phyloP scores from a whole-genome alignment of 495 filamentous ascomycete genomes.

The Penicillium subrubescens region DNA sequence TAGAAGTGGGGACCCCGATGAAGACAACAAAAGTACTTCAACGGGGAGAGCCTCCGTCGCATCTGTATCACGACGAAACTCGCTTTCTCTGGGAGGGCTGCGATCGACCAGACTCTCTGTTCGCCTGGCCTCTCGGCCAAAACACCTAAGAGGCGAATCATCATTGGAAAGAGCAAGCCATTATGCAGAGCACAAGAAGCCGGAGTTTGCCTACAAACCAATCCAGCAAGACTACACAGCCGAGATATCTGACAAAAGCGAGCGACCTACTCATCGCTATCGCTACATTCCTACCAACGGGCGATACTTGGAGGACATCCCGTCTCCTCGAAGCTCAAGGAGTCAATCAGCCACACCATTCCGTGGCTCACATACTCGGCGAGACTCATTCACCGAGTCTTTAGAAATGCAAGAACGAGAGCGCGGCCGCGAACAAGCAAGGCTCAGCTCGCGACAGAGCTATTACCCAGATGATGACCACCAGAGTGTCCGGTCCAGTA shows the following conservation, averaged over 20 bases:
- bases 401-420: not conserved
- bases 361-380: constrained; percentile 7
- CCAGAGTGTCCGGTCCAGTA: constrained; percentile 10
- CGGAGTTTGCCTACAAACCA: constrained; percentile 41
- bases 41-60: not conserved
- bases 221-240: constrained; percentile 37
- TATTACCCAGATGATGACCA: constrained; percentile 18
- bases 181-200: constrained; percentile 14
- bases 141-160: constrained; percentile 12
- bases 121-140: constrained; percentile 33
- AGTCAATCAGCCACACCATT: constrained; percentile 26
- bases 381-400: constrained; percentile 18
- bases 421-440: constrained; percentile 4
- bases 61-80: constrained; percentile 24
- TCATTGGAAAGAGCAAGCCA: constrained; percentile 11
- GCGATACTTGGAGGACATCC: constrained; percentile 26
- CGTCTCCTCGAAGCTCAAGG: constrained; percentile 1
- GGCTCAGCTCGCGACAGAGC: not conserved
- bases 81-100: constrained; percentile 29
- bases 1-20: constrained; percentile 14
- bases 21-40: constrained; percentile 12
- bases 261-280: constrained; percentile 25
- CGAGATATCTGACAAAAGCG: constrained; percentile 33
- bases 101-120: constrained; percentile 38
- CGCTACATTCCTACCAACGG: constrained; percentile 40